Conservation (phyloP, 2,329 filamentous ascomycete genomes). For the Colletotrichum tofieldiae region DNA sequence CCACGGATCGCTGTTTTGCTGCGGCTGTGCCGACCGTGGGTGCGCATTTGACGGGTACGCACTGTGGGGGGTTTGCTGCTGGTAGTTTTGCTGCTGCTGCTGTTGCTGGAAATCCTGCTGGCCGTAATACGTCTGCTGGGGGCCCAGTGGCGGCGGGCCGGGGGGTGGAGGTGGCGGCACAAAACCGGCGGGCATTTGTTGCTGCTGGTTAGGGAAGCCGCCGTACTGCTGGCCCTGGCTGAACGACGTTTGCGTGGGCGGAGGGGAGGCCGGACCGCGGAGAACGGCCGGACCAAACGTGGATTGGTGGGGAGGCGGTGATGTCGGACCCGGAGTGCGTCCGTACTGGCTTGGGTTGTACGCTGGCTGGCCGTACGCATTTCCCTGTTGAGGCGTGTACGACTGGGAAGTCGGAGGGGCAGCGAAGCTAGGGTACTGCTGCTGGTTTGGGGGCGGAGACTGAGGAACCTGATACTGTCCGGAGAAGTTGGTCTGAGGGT, state of each 20-base stretch:
- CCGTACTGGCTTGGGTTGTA: constrained; percentile 75
- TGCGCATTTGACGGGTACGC: constrained; percentile 49
- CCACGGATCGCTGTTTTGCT: constrained; percentile 66
- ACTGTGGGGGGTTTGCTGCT: constrained; percentile 50
- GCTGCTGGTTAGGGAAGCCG: constrained; percentile 51
- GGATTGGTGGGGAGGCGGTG: constrained; percentile 75
- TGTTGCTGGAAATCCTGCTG: constrained; percentile 51
- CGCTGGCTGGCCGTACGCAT: constrained; percentile 64
- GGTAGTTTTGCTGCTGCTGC: constrained; percentile 49
- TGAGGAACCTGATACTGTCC: constrained; percentile 74
- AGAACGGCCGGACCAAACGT: constrained; percentile 60
- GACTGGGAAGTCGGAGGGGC: constrained; percentile 57
- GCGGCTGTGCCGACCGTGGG: constrained; percentile 53
- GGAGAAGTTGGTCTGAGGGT: constrained; percentile 68
- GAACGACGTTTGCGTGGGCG: constrained; percentile 71
- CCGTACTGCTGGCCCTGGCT: constrained; percentile 53
- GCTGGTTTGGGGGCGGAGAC: constrained; percentile 68
- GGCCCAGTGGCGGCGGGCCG: constrained; percentile 73
- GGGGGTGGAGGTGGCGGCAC: constrained; percentile 76
- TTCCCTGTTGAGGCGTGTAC: constrained; percentile 55
- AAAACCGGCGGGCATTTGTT: constrained; percentile 69
- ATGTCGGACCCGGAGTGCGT: constrained; percentile 71
- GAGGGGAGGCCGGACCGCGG: constrained; percentile 65
- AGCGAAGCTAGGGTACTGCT: constrained; percentile 60
- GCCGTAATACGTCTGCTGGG: constrained; percentile 73